A percentile compares a stretch with the other conserved stretches of the same genome.
phyloP scores from a whole-genome alignment of 352 stramenopile genomes.

The Phytophthora aleatoria region DNA sequence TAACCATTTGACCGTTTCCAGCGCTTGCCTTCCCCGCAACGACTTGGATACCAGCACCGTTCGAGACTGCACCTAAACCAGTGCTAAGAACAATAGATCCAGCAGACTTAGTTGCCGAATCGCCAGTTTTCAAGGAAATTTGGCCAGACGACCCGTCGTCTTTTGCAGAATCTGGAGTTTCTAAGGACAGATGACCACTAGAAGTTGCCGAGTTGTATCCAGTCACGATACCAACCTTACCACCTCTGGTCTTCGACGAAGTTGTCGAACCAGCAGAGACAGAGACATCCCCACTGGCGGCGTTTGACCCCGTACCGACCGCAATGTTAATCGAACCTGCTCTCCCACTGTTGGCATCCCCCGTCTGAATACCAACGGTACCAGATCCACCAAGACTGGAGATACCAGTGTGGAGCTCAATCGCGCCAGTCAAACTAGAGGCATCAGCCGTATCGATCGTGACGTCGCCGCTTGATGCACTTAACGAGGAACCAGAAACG shows the following conservation, averaged over 20 bases:
- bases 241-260: slow-evolving; percentile 37
- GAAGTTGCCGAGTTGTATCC: slow-evolving; percentile 45
- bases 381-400: slow-evolving; percentile 48
- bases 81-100: slow-evolving; percentile 57
- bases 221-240: slow-evolving; percentile 47
- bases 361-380: slow-evolving; percentile 47
- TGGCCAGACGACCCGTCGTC: slow-evolving; percentile 44
- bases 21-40: slow-evolving; percentile 39
- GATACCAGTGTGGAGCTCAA: slow-evolving; percentile 40
- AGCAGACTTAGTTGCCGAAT: slow-evolving; percentile 33
- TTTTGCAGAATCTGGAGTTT: slow-evolving; percentile 44
- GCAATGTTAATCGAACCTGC: slow-evolving; percentile 51
- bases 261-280: slow-evolving; percentile 48
- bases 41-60: slow-evolving; percentile 48
- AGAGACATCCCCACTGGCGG: slow-evolving; percentile 45
- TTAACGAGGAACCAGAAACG: slow-evolving; percentile 41
- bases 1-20: slow-evolving; percentile 41
- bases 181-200: slow-evolving; percentile 48
- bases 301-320: slow-evolving; percentile 43
- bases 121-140: slow-evolving; percentile 45
- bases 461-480: slow-evolving; percentile 52
- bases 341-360: slow-evolving; percentile 40
- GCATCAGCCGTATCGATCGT: slow-evolving; percentile 41
- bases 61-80: slow-evolving; percentile 41
- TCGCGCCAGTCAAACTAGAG: slow-evolving; percentile 36